Evolutionary conservation across 768 basidiomycete species (phyloP).

Genomic region (Coprinopsis marcescibilis): DNA sequence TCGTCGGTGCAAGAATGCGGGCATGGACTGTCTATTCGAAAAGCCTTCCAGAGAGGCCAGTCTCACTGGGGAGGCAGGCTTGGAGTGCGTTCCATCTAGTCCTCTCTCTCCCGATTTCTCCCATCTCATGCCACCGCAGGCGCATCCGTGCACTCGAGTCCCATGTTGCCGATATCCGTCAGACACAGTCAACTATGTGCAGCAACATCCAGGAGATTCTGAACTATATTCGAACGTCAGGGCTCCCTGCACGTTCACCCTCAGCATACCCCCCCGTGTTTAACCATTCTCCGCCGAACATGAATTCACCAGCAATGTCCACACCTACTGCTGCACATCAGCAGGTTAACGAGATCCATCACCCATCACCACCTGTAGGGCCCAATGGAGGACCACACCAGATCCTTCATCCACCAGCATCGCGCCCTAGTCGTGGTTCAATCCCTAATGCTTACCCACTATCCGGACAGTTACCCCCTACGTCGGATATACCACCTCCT

Average conservation of each 20-base stretch:
- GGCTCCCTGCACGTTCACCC: slow-evolving; percentile 54
- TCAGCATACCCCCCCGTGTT: slow-evolving; percentile 51
- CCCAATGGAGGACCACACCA: slow-evolving; percentile 22
- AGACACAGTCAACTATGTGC: slow-evolving; percentile 69
- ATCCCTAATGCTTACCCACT: slow-evolving; percentile 32
- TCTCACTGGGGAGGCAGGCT: slow-evolving; percentile 81
- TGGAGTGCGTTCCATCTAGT: slow-evolving; percentile 55
- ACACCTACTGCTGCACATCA: slow-evolving; percentile 41
- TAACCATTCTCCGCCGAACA: slow-evolving; percentile 58
- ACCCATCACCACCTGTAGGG: slow-evolving; percentile 34
- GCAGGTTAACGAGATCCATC: slow-evolving; percentile 34
- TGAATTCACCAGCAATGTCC: slow-evolving; percentile 53
- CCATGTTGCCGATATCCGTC: slow-evolving; percentile 79
- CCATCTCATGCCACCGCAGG: slow-evolving; percentile 33
- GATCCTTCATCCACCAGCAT: slow-evolving; percentile 20
- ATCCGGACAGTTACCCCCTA: slow-evolving; percentile 23
- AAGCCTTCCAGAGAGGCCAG: slow-evolving; percentile 87
- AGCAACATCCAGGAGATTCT: slow-evolving; percentile 77
- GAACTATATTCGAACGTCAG: slow-evolving; percentile 61
- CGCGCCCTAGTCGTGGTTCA: slow-evolving; percentile 31
- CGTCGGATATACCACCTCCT: slow-evolving; percentile 39
- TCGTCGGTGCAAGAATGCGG: slow-evolving; percentile 83
- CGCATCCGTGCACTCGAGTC: slow-evolving; percentile 86
- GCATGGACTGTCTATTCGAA: slow-evolving; percentile 91
- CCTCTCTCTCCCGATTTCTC: not conserved